A percentile compares a stretch with the other conserved stretches of the same genome.
Conservation (phyloP, 495 filamentous ascomycete species). For the Parmelia sp. region DNA sequence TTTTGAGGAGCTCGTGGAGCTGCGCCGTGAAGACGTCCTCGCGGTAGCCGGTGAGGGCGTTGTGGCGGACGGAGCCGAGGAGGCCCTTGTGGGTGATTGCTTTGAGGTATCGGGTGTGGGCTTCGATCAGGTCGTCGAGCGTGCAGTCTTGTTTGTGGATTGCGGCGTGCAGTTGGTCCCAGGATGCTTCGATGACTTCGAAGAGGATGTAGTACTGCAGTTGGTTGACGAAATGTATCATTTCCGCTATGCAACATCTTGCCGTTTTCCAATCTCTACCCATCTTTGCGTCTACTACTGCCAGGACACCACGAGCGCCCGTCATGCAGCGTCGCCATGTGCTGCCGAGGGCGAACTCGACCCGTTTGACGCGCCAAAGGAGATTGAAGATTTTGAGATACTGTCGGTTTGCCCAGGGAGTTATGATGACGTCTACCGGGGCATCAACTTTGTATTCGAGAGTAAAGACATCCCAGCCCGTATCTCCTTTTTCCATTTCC, state of each 20-base stretch:
- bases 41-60: constrained; percentile 41
- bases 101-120: constrained; percentile 84
- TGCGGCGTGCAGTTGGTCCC: constrained; percentile 77
- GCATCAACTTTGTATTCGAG: constrained; percentile 98
- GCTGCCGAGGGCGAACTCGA: constrained; percentile 85
- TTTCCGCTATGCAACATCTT: constrained; percentile 82
- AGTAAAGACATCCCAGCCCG: constrained; percentile 99
- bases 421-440: constrained; percentile 95
- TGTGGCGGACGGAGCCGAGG: constrained; percentile 56
- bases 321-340: constrained; percentile 97
- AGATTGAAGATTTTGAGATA: constrained; percentile 99
- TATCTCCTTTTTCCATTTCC: constrained; percentile 90
- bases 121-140: constrained; percentile 88
- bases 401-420: constrained; percentile 85
- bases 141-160: constrained; percentile 78
- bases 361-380: constrained; percentile 95
- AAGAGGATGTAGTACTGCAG: constrained; percentile 97
- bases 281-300: constrained; percentile 66
- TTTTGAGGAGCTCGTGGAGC: constrained; percentile 84
- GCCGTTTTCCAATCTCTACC: constrained; percentile 84
- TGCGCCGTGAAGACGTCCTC: constrained; percentile 84
- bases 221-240: constrained; percentile 97
- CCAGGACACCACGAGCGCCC: constrained; percentile 85
- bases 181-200: constrained; percentile 93
- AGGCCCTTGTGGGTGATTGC: constrained; percentile 96